Evolutionary conservation across 805 yeast species (phyloP), one percentile per base, ranked within the genome.

Genomic region (Isabelozyma pseudorhagii): DNA sequence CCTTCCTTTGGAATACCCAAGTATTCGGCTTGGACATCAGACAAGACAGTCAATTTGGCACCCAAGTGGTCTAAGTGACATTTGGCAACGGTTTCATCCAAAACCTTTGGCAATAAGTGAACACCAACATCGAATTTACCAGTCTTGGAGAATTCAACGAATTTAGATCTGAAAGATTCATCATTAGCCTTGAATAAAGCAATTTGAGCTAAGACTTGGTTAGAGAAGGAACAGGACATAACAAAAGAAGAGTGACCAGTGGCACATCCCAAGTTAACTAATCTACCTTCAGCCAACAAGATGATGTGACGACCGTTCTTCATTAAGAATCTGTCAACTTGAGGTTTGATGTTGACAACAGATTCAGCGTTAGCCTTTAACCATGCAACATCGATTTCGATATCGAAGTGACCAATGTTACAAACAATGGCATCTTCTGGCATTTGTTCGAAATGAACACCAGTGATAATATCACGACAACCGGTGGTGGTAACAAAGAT

Each of bases 401-500:
- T 90, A 78, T 93, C 99, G 66, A 93, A 93, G 81, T 93, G 99
- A 75, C 99, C 99, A 79, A 93, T 93, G 96, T 93, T 93, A 81
- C 97, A 94, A 58, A 93, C 99, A 74, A 93, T 94, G 65, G 99
- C 98, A 72, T 93, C 99, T 78, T 93, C 96, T 77, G 97, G 97
- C 99, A 93, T 94, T 64, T 75, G 77, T 63, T 78, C 78, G 75
- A 93, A 93, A 81, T 92, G 96, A 64, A 78, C 80, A 68, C 89
- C 88, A 60, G 87, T 86, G 80, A 93, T 91, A 74, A 93, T 93
- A 76, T 93, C 99, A 80, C 98, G 90, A 82, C 97, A 91, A 72
- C 99, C 99, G 60, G 99, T 93, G 75, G 99, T 94, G 74, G 99
- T 93, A 70, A 93, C 99, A 63, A 93, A 94, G 77, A 93, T 88